Evolutionary conservation across 2,329 filamentous ascomycete genomes (phyloP).

Genomic region (Monosporascus sp.): DNA sequence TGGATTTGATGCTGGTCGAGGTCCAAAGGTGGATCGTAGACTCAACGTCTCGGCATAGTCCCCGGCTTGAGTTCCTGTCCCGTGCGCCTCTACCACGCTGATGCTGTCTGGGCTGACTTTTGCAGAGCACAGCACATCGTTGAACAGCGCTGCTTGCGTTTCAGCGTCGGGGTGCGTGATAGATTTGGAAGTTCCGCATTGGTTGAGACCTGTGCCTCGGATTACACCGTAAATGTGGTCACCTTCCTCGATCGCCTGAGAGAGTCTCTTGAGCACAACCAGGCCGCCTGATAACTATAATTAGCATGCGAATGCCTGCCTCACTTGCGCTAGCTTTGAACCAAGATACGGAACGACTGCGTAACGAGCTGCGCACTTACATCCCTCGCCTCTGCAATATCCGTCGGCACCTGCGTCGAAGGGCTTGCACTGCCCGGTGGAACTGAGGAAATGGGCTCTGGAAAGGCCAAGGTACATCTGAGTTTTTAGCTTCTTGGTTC

Average conservation of each 20-base stretch:
- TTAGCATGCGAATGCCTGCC: too few relatives aligned
- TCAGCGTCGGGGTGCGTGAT: slow-evolving; percentile 18
- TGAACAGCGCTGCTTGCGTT: slow-evolving; percentile 32
- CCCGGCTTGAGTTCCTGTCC: slow-evolving; percentile 61
- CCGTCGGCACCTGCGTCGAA: slow-evolving; percentile 9
- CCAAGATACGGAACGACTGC: too few relatives aligned
- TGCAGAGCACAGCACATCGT: slow-evolving; percentile 49
- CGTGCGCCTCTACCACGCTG: slow-evolving; percentile 61
- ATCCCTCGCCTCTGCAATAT: slow-evolving; percentile 11
- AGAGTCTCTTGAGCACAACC: slow-evolving; percentile 9
- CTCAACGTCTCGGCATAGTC: slow-evolving; percentile 52
- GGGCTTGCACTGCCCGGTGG: slow-evolving; percentile 7
- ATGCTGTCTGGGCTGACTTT: slow-evolving; percentile 54
- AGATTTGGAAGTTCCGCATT: slow-evolving; percentile 12
- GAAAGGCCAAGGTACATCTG: slow-evolving; percentile 15
- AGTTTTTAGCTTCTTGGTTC: background rate
- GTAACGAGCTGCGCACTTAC: background rate
- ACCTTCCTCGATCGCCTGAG: slow-evolving; percentile 7
- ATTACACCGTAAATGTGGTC: slow-evolving; percentile 12
- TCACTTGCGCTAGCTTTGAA: too few relatives aligned
- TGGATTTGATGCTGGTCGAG: slow-evolving; percentile 44
- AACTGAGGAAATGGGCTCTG: slow-evolving; percentile 10
- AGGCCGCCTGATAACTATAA: background rate
- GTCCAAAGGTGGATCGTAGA: slow-evolving; percentile 3
- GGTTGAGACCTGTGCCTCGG: slow-evolving; percentile 8